Percentiles rank a stretch among this genome's conserved stretches.
Conservation (phyloP, 208 protist species). For the Blastocrithidia nonstop region DNA sequence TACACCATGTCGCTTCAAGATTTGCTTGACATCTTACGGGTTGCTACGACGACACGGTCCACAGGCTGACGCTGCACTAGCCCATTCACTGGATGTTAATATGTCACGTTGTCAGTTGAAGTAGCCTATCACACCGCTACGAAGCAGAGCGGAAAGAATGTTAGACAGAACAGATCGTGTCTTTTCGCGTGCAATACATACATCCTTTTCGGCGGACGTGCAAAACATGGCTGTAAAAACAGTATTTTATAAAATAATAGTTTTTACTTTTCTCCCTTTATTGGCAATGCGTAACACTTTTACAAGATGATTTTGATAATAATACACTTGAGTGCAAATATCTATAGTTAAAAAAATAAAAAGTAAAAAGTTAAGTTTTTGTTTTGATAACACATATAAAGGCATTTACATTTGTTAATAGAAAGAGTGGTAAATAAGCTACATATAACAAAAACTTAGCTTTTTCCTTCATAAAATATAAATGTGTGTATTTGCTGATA, state of each 20-base stretch:
- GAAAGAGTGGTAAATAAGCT: too few species aligned
- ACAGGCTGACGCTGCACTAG: too few species aligned
- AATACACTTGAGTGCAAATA: slow-evolving; percentile 1
- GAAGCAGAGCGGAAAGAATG: slow-evolving; percentile 46
- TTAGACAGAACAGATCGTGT: slow-evolving; percentile 20
- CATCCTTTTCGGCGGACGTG: slow-evolving; percentile 11
- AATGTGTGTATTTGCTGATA: background rate
- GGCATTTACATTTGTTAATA: too few species aligned
- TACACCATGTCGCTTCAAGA: slow-evolving; percentile 36
- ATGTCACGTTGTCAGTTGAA: slow-evolving; percentile 38
- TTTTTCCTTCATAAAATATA: background rate
- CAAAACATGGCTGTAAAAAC: background rate
- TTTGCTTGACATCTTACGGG: slow-evolving; percentile 46
- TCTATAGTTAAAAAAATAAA: slow-evolving; percentile 1
- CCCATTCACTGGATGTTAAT: too few species aligned
- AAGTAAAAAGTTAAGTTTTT: slow-evolving; percentile 1
- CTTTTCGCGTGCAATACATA: slow-evolving; percentile 37
- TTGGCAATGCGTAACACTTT: too few species aligned
- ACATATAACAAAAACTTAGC: background rate
- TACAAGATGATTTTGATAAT: too few species aligned
- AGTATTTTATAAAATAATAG: too few species aligned
- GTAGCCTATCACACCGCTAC: slow-evolving; percentile 35
- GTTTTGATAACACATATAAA: slow-evolving; percentile 1
- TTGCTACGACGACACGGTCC: slow-evolving; percentile 22
- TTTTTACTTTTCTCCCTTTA: too few species aligned